Evolutionary conservation across 768 basidiomycete species (phyloP).

Genomic region (Paxillus rubicundulus): DNA sequence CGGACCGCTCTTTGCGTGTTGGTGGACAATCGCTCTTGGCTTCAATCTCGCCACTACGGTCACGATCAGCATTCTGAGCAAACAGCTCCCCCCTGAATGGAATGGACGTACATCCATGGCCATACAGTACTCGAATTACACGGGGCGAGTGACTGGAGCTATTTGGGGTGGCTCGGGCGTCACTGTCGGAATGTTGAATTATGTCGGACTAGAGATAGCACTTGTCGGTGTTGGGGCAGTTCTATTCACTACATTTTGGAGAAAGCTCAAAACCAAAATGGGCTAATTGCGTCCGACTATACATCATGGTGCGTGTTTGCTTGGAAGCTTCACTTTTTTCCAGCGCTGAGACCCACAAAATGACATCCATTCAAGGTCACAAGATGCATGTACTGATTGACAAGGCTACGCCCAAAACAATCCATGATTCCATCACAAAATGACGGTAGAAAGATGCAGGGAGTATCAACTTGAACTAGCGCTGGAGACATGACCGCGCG

Average conservation of each 20-base stretch:
- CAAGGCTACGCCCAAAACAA: no score
- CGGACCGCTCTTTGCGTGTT: conserved; percentile 43
- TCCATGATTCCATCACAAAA: no score
- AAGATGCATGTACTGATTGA: no score
- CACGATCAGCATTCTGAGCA: conserved; percentile 63
- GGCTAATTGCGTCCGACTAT: conserved; percentile 33
- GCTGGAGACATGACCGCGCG: no score
- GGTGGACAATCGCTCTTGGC: conserved; percentile 58
- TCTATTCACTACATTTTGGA: conserved; percentile 58
- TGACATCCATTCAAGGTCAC: no score
- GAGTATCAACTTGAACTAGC: no score
- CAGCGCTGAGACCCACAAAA: neutral
- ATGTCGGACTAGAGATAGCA: conserved; percentile 56
- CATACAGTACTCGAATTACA: conserved; percentile 69
- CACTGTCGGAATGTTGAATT: conserved; percentile 53
- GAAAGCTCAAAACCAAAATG: conserved; percentile 59
- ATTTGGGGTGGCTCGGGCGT: conserved; percentile 67
- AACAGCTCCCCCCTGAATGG: conserved; percentile 64
- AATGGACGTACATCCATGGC: conserved; percentile 53
- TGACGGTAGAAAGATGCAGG: no score
- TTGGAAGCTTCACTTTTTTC: neutral
- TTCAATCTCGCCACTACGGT: conserved; percentile 73
- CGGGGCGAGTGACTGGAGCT: conserved; percentile 62
- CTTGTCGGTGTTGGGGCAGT: conserved; percentile 57
- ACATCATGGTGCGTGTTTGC: neutral